Conservation (phyloP, 1,139 yeast species). For the Candida freyschussii region DNA sequence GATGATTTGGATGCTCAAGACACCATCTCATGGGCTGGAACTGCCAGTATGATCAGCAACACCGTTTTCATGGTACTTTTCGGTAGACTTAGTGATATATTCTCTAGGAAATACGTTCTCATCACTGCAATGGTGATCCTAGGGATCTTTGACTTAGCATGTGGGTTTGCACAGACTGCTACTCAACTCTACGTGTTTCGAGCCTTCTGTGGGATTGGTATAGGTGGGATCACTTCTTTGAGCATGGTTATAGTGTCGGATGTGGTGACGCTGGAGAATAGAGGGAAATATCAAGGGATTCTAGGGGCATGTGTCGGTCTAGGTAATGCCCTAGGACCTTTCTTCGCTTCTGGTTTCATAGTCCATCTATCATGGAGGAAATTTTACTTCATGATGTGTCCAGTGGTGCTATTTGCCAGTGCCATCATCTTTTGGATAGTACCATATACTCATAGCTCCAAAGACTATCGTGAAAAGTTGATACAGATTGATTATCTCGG, state of each 20-base stretch:
- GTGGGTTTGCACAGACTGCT: constrained; percentile 30
- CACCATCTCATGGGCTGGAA: constrained; percentile 43
- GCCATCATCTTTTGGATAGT: constrained; percentile 3
- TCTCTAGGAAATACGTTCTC: constrained; percentile 35
- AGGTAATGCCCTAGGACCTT: constrained; percentile 53
- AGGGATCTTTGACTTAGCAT: constrained; percentile 29
- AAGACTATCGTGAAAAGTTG: constrained; percentile 27
- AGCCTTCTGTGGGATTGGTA: constrained; percentile 36
- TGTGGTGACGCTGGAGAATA: constrained; percentile 33
- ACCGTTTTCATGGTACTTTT: constrained; percentile 38
- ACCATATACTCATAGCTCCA: constrained; percentile 3
- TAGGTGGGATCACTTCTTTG: constrained; percentile 35
- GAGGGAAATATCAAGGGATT: constrained; percentile 38
- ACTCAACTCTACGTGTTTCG: constrained; percentile 33
- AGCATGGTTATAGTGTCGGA: constrained; percentile 36
- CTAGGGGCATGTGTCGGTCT: constrained; percentile 46
- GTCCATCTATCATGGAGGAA: constrained; percentile 38
- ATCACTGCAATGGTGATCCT: constrained; percentile 33
- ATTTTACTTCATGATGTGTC: constrained; percentile 41
- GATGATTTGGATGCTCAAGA: constrained; percentile 32
- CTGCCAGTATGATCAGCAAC: constrained; percentile 39
- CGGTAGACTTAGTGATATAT: constrained; percentile 34
- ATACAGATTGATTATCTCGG: constrained; percentile 46
- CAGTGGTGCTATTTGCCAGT: constrained; percentile 27
- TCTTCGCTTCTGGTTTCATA: constrained; percentile 48